phyloP scores from a whole-genome alignment of 495 filamentous ascomycete genomes.

The Pseudoneurospora amorphoporcata region DNA sequence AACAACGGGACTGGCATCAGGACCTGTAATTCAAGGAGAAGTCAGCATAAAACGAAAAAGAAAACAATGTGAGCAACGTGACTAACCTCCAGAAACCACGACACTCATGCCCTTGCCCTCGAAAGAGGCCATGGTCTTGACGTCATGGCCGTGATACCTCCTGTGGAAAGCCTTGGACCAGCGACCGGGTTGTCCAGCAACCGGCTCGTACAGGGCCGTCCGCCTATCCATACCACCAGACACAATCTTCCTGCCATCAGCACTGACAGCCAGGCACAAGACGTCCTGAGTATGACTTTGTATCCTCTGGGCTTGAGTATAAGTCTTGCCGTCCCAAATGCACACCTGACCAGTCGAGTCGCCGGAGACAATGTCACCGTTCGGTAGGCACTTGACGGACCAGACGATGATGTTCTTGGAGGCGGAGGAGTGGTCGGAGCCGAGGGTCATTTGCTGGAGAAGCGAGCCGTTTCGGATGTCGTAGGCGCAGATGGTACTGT shows the following conservation, averaged over 20 bases:
- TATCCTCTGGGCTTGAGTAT: conserved; percentile 74
- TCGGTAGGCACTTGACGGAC: conserved; percentile 76
- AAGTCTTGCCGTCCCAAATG: conserved; percentile 89
- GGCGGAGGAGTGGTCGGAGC: conserved; percentile 60
- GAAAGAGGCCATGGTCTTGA: conserved; percentile 88
- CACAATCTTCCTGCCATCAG: conserved; percentile 73
- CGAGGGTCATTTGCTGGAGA: conserved; percentile 73
- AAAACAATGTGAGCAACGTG: neutral
- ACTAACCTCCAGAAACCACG: conserved; percentile 80
- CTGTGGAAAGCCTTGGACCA: conserved; percentile 81
- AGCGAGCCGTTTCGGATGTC: conserved; percentile 69
- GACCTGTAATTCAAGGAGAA: conserved; percentile 40
- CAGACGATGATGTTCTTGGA: conserved; percentile 83
- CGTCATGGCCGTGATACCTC: conserved; percentile 82
- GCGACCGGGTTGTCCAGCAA: conserved; percentile 45
- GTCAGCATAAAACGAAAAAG: conserved; percentile 19
- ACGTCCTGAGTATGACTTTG: conserved; percentile 84
- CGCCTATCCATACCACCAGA: conserved; percentile 86
- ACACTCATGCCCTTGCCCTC: conserved; percentile 76
- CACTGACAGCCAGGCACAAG: conserved; percentile 67
- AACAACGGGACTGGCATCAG: conserved; percentile 73
- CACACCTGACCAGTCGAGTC: conserved; percentile 88
- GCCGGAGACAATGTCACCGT: conserved; percentile 86
- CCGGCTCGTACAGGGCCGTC: conserved; percentile 67
- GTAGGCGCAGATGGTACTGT: conserved; percentile 83